phyloP scores from a whole-genome alignment of 1,284 basidiomycete genomes.

The Limonomyces culmigenus region DNA sequence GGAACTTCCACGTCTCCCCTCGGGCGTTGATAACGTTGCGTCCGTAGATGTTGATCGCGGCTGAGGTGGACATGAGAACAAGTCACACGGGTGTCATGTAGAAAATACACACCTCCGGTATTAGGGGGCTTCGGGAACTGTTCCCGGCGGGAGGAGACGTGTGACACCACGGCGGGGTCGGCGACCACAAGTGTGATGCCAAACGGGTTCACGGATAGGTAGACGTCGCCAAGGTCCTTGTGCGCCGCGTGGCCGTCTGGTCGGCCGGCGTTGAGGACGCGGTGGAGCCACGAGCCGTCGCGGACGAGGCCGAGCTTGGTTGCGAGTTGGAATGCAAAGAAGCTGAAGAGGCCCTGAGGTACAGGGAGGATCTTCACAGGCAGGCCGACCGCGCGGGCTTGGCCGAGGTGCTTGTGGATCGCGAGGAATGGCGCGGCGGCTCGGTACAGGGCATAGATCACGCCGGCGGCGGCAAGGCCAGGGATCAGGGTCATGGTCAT shows the following conservation, averaged over 20 bases:
- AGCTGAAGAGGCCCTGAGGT: constrained; percentile 8
- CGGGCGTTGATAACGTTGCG: constrained; percentile 8
- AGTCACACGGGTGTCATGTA: not conserved
- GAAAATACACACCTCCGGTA: not conserved
- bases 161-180: constrained; percentile 1
- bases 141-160: not conserved
- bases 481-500: no score
- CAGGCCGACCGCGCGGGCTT: constrained; percentile 5
- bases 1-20: constrained; percentile 8
- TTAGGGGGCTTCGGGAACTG: not conserved
- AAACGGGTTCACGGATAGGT: constrained; percentile 6
- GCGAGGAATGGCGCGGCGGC: constrained; percentile 5
- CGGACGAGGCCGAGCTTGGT: constrained; percentile 4
- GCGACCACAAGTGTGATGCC: constrained; percentile 1
- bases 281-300: constrained; percentile 6
- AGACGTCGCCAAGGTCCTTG: constrained; percentile 8
- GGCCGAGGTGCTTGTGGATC: constrained; percentile 4
- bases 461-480: not conserved
- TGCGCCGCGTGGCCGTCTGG: constrained; percentile 8
- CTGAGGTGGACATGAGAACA: constrained; percentile 4
- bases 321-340: constrained; percentile 7
- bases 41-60: constrained; percentile 9
- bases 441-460: constrained; percentile 3
- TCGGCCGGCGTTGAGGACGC: constrained; percentile 7
- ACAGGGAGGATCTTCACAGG: constrained; percentile 9